Evolutionary conservation across 2,329 filamentous ascomycete species (phyloP).

Genomic region (Fusarium albidum): DNA sequence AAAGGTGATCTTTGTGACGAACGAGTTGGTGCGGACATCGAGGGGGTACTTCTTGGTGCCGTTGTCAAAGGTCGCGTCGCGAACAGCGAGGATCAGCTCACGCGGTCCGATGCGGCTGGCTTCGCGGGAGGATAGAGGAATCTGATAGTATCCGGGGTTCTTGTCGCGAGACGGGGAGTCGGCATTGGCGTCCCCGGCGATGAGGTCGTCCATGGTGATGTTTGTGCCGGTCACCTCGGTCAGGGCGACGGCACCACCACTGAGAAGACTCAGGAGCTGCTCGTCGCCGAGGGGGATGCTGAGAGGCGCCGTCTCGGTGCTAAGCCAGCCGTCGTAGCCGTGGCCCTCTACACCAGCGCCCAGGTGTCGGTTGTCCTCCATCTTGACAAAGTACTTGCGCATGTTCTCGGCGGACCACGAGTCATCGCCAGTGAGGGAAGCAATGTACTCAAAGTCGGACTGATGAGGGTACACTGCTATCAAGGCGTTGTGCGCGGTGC

Average conservation of each 20-base stretch:
- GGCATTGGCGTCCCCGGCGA: constrained; percentile 30
- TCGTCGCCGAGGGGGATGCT: constrained; percentile 26
- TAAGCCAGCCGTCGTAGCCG: constrained; percentile 35
- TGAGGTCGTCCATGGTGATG: constrained; percentile 27
- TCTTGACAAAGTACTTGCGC: constrained; percentile 63
- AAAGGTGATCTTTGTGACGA: constrained; percentile 50
- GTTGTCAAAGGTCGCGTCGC: constrained; percentile 25
- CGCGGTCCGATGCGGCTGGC: constrained; percentile 62
- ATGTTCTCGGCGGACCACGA: constrained; percentile 68
- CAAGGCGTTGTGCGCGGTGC: constrained; percentile 67
- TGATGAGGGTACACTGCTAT: constrained; percentile 66
- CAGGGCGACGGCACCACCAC: constrained; percentile 22
- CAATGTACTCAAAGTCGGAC: constrained; percentile 67
- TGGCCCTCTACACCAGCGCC: constrained; percentile 22
- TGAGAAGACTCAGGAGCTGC: constrained; percentile 27
- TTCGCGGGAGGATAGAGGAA: constrained; percentile 62
- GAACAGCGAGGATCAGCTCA: constrained; percentile 58
- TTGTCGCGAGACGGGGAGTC: constrained; percentile 29
- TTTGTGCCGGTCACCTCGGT: constrained; percentile 11
- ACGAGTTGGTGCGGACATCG: constrained; percentile 34
- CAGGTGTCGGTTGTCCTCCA: constrained; percentile 64
- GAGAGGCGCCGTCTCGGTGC: constrained; percentile 29
- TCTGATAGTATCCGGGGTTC: constrained; percentile 58
- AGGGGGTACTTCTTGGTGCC: constrained; percentile 33
- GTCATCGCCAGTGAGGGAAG: constrained; percentile 64